Evolutionary conservation across 176 grass and related monocot species (phyloP).

Genomic region (Avena insularis): DNA sequence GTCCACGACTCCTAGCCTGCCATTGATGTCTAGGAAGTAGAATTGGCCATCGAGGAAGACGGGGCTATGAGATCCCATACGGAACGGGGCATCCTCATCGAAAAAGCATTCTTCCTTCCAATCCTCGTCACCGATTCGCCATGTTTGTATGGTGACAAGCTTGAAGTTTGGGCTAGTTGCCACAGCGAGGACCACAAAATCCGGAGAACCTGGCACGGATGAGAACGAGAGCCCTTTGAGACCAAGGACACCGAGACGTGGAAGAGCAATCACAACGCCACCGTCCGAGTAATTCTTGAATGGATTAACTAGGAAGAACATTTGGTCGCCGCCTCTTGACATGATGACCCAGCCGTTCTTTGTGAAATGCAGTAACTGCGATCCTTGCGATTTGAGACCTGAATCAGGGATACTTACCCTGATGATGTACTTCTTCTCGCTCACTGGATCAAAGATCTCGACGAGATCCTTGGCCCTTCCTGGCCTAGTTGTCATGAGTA

Average conservation of each 20-base stretch:
- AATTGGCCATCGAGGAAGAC: background rate
- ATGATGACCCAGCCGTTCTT: conserved; percentile 4
- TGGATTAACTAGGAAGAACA: conserved; percentile 12
- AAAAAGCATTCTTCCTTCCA: background rate
- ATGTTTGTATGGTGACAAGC: background rate
- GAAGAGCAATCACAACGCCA: background rate
- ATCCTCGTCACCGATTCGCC: conserved; percentile 4
- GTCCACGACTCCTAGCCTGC: conserved; percentile 29
- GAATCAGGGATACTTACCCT: background rate
- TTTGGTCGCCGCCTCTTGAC: background rate
- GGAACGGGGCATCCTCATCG: background rate
- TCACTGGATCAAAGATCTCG: background rate
- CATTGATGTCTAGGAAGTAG: conserved; percentile 22
- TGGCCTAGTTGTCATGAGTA: background rate
- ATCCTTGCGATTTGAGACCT: background rate
- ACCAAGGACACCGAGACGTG: background rate
- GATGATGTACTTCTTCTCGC: background rate
- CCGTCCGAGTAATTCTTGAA: background rate
- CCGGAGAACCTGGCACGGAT: background rate
- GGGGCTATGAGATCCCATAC: background rate
- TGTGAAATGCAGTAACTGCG: background rate
- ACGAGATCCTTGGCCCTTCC: background rate
- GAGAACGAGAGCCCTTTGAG: background rate
- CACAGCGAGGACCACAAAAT: background rate
- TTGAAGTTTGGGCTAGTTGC: background rate